phyloP scores from a whole-genome alignment of 192 early-diverging fungal genomes.

The Coemansia sp. region DNA sequence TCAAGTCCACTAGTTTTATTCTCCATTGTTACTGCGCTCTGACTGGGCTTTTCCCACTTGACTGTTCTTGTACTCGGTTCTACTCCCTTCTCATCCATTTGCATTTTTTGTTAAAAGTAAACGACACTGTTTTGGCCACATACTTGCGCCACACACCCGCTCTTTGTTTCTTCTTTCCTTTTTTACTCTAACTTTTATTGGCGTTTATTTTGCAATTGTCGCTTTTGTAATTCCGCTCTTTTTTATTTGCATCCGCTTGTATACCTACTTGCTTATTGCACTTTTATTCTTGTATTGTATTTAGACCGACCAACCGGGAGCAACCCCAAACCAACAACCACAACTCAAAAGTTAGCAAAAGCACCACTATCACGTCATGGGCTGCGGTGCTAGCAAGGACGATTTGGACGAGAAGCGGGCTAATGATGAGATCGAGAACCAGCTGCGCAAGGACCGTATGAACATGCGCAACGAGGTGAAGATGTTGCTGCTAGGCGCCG shows the following conservation, averaged over 20 bases:
- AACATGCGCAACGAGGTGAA: slow-evolving; percentile 89
- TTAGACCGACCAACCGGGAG: not conserved
- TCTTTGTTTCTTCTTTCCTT: not conserved
- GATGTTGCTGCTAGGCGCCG: slow-evolving; percentile 90
- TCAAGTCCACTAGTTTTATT: not conserved
- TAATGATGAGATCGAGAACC: slow-evolving; percentile 90
- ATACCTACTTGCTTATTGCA: not conserved
- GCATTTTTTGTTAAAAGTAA: not conserved
- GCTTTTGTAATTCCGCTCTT: too few relatives aligned
- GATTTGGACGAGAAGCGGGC: slow-evolving; percentile 77
- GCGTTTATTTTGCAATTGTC: too few relatives aligned
- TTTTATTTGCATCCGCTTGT: not conserved
- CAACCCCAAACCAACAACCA: not conserved
- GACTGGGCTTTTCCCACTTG: slow-evolving; percentile 7
- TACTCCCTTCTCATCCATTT: slow-evolving; percentile 1
- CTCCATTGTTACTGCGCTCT: not conserved
- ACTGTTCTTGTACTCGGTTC: slow-evolving; percentile 4
- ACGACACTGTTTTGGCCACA: not conserved
- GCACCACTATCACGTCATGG: slow-evolving; percentile 57
- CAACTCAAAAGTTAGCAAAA: not conserved
- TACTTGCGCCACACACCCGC: not conserved
- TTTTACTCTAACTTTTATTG: not conserved
- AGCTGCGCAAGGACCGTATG: slow-evolving; percentile 77
- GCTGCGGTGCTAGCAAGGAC: slow-evolving; percentile 84
- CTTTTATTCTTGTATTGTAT: not conserved